Evolutionary conservation across 495 filamentous ascomycete species (phyloP).

Genomic region (Penicillium chermesinum): DNA sequence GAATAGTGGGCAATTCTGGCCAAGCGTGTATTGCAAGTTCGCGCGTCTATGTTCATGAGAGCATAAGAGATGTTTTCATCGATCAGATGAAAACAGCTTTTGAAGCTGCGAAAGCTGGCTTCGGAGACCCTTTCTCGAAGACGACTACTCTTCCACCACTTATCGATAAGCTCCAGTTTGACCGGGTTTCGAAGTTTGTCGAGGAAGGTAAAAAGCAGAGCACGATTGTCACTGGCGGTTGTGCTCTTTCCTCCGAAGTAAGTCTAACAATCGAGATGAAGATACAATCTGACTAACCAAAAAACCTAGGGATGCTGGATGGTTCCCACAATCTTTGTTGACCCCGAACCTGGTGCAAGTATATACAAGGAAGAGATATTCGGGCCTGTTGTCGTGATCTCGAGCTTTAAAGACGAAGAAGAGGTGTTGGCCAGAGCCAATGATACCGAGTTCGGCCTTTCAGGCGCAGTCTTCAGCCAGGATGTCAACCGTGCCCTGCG

Average conservation of each 20-base stretch:
- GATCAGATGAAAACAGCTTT: slow-evolving; percentile 3
- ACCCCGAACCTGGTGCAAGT: no score
- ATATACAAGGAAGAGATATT: slow-evolving; percentile 37
- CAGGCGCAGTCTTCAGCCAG: slow-evolving; percentile 25
- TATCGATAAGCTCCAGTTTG: slow-evolving; percentile 74
- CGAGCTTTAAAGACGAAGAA: slow-evolving; percentile 23
- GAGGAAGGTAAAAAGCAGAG: slow-evolving; percentile 68
- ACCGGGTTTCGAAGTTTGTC: slow-evolving; percentile 86
- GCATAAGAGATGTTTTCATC: slow-evolving; percentile 14
- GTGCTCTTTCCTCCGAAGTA: no score
- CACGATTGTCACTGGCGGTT: slow-evolving; percentile 69
- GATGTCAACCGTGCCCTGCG: slow-evolving; percentile 20
- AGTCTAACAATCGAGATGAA: no score
- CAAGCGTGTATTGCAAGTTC: slow-evolving; percentile 46
- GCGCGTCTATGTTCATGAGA: slow-evolving; percentile 46
- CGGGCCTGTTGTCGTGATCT: slow-evolving; percentile 24
- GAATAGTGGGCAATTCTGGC: slow-evolving; percentile 39
- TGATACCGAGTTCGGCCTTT: slow-evolving; percentile 25
- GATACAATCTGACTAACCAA: no score
- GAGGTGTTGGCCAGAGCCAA: slow-evolving; percentile 26
- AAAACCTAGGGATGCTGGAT: no score
- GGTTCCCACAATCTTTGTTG: no score
- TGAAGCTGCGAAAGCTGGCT: background rate
- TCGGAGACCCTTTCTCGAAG: background rate
- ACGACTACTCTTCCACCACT: slow-evolving; percentile 46